Percentiles rank a stretch among this genome's conserved stretches.
phyloP scores from a whole-genome alignment of 345 rosid species.

The Gossypium herbaceum region DNA sequence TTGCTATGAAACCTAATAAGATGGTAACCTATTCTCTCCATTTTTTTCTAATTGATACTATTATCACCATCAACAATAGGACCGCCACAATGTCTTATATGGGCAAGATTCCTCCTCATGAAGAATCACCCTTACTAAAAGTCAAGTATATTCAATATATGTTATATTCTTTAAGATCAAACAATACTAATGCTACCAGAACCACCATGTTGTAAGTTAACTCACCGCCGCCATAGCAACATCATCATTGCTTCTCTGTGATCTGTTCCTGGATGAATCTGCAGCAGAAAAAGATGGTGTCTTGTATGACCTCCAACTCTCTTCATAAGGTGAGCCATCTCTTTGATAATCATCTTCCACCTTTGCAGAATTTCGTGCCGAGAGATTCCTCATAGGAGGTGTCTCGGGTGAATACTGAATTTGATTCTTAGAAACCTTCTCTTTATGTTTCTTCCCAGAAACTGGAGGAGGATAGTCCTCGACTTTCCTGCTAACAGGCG shows the following conservation, averaged over 20 bases:
- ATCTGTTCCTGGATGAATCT: slow-evolving; percentile 58
- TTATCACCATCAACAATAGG: neutral
- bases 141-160: neutral
- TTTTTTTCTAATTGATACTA: neutral
- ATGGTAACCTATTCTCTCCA: neutral
- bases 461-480: slow-evolving; percentile 34
- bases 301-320: slow-evolving; percentile 51
- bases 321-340: slow-evolving; percentile 60
- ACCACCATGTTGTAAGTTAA: slow-evolving; percentile 7
- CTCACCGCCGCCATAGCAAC: slow-evolving; percentile 43
- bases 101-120: neutral
- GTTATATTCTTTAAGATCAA: neutral
- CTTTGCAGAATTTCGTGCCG: slow-evolving; percentile 39
- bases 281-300: slow-evolving; percentile 46
- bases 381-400: slow-evolving; percentile 40
- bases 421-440: slow-evolving; percentile 39
- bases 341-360: slow-evolving; percentile 46
- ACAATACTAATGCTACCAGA: neutral
- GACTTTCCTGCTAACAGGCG: slow-evolving; percentile 34
- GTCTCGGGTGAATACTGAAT: slow-evolving; percentile 53
- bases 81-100: neutral
- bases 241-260: slow-evolving; percentile 57
- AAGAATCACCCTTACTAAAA: neutral
- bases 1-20: neutral
- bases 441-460: slow-evolving; percentile 45